A percentile compares a stretch with the other conserved stretches of the same genome.
Conservation (phyloP, 208 protist genomes). For the Trichomonas vaginalis region DNA sequence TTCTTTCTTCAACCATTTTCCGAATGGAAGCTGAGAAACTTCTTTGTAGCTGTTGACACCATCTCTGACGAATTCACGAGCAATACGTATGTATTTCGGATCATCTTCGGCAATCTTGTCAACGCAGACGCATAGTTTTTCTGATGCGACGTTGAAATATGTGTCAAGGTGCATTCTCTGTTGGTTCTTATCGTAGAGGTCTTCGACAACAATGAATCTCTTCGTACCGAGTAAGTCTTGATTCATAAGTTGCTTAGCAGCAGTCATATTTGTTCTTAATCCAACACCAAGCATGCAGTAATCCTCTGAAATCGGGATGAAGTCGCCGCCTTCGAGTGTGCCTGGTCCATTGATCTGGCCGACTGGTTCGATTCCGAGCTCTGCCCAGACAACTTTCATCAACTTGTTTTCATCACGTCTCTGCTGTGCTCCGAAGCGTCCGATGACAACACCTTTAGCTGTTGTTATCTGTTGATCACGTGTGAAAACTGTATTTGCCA, state of each 20-base stretch:
- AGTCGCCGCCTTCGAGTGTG: neutral
- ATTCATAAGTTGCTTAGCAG: neutral
- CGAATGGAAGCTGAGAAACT: neutral
- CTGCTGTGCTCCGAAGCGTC: neutral
- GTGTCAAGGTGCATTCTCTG: neutral
- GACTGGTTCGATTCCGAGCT: neutral
- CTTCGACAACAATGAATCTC: neutral
- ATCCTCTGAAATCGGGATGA: neutral
- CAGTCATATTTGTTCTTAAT: neutral
- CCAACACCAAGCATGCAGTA: neutral
- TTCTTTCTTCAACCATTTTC: neutral
- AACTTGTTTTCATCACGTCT: neutral
- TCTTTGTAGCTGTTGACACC: neutral
- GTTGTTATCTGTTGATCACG: conserved; percentile 14
- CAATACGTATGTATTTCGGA: neutral
- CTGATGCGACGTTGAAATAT: neutral
- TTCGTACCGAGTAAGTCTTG: neutral
- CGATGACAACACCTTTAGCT: neutral
- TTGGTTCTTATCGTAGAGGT: neutral
- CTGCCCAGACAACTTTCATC: neutral
- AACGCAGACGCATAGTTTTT: neutral
- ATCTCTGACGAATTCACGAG: neutral
- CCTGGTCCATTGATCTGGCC: neutral
- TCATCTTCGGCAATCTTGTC: neutral
- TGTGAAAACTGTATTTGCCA: neutral